These are phyloP conservation scores for Neonectria faginata DNA, from an alignment of 2,329 filamentous ascomycete species.

Conservation along the genomic window DNA sequence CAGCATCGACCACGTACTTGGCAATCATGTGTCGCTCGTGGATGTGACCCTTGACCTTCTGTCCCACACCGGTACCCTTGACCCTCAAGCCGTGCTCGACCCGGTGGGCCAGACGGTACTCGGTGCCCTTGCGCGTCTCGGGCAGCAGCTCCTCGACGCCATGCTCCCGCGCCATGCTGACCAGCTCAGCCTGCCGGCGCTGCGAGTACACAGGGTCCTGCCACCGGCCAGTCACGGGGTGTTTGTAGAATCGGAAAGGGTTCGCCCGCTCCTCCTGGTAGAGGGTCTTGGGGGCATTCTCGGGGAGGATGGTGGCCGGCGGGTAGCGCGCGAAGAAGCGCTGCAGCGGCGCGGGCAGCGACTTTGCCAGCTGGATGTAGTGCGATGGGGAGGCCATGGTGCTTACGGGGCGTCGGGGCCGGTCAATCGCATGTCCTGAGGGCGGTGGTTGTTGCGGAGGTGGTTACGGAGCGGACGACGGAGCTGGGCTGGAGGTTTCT, in stretches of 20 bases:
- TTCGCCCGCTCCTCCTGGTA: constrained; percentile 73
- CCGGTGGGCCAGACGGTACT: constrained; percentile 75
- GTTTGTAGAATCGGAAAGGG: constrained; percentile 84
- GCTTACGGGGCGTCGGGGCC: constrained; percentile 33
- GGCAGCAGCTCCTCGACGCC: constrained; percentile 87
- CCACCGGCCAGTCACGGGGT: constrained; percentile 84
- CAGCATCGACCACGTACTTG: constrained; percentile 63
- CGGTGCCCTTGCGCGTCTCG: constrained; percentile 79
- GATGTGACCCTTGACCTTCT: constrained; percentile 94
- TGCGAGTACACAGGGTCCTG: constrained; percentile 85
- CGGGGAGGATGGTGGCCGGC: constrained; percentile 70
- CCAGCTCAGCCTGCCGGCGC: constrained; percentile 88
- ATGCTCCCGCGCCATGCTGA: constrained; percentile 83
- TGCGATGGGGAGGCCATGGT: constrained; percentile 53
- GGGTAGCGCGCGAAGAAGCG: constrained; percentile 93
- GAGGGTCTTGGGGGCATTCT: constrained; percentile 57
- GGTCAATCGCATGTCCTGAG: constrained; percentile 33
- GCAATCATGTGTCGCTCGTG: constrained; percentile 89
- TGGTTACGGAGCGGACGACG: constrained; percentile 8
- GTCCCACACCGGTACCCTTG: constrained; percentile 91
- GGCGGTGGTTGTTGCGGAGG: background rate
- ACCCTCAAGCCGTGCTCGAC: constrained; percentile 85
- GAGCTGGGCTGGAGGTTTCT: constrained; percentile 23
- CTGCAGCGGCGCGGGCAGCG: constrained; percentile 81
- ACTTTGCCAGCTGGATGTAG: constrained; percentile 72